Base-by-base conservation (phyloP, 2,329 filamentous ascomycete species). In the Sporothrix mexicana region DNA sequence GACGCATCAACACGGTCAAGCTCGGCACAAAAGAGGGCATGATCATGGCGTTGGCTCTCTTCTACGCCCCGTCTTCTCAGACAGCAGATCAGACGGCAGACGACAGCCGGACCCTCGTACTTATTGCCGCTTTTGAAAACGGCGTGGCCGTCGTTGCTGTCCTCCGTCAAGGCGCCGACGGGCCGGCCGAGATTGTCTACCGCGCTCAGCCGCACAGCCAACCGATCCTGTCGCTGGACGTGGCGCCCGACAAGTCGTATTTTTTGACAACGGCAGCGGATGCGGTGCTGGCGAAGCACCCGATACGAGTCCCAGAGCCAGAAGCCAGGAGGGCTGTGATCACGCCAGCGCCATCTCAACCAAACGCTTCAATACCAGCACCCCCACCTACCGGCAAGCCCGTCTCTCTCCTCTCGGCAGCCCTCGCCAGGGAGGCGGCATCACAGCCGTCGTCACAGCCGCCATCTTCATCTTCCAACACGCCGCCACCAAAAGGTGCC, bases 241-340 rank as follows among this genome's bases (percentile, higher is more conserved):
- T 91, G 6, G 81, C 85, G 1, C 83, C 85, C 0, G 77, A 78
- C 8, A 81, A 82, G 13, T 84, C 84, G 13, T 90, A 84, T 75
- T 97, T 94, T 78, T 84, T 95, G 75, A 95, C 94, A 0, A 96
- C 93, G 0, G 89, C 92, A 9, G 95, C 95, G 5, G 95, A 98
- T 81, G 90, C 93, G 1, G 81, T 92, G 23, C 84, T 98, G 69
- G 91, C 90, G 30, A 93, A 92, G 78, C 94, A 97, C 79, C 88
- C 90, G 0, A 84, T 97, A 6, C 36, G 87, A 87, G 6, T 77
- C 41, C 45, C 75, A 23, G 62, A 72, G 43, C 45, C 75, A 23
- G 62, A 72, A 17, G 23, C 67, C 10, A 57, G 62, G 25, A 13
- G 17, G 55, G 47, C 67, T 36, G 68, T 53, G 49, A 45, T 2